Evolutionary conservation across 148 eudicot genomes (phyloP), one percentile per base, ranked within the genome.

Genomic region (Vaccinium macrocarpon): DNA sequence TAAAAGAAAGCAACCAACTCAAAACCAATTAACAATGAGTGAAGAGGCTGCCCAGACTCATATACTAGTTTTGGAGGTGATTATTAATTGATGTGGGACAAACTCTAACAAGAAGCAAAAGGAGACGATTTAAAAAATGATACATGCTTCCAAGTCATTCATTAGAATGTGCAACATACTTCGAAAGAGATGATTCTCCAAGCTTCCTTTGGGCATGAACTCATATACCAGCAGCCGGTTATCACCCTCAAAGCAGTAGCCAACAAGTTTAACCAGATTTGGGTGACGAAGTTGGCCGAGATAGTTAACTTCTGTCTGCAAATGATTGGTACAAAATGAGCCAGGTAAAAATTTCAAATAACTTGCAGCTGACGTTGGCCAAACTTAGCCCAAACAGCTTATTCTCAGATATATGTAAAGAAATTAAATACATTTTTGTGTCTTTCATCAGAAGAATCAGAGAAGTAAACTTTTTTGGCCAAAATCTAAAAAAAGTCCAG

Each of bases 281-380:
- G 81, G 88, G 75, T 88, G 90, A 80, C 84, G 88, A 82, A 88
- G 88, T 84, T 84, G 90, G 57, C 90, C 84, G 27, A 88, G 84
- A 86, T 84, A 88, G 76, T 88, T 66, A 48, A 88, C 88, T 82
- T 88, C 90, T 23, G 90, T 88, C 90, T 86, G 88, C 85, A 88
- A 82, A 82, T 42, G 56, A 5, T 48, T 73, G n/a, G 61, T 7
- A 2, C 35, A 53, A 55, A 78, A 77, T 66, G 11, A 62, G 27
- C 29, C 25, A 23, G n/a, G 70, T 71, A 48, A 56, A 82, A 55
- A 53, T 11, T 38, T 8, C 46, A 13, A 68, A 68, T 14, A 27
- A 64, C 15, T 23, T 23, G 0, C 9, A 10, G 71, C 29, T 23
- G 70, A 64, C 29, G 10, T 64, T 10, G 71, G 71, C 10, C 68